Evolutionary conservation across 2,329 filamentous ascomycete species (phyloP).

Genomic region (Phaeosphaeriaceae sp.): DNA sequence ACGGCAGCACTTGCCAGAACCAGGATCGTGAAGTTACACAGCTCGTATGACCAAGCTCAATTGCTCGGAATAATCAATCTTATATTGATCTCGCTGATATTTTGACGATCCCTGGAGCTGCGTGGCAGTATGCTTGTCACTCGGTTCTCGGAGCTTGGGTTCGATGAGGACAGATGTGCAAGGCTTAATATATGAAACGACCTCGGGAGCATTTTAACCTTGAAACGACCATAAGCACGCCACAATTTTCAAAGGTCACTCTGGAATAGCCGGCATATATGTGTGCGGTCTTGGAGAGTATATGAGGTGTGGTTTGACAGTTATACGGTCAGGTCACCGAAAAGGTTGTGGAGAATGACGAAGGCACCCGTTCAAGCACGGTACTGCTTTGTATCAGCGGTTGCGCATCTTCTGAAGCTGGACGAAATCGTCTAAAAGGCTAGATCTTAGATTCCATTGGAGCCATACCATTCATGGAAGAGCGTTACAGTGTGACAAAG

Average conservation of each 20-base stretch:
- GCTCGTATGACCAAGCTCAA: slow-evolving; percentile 1
- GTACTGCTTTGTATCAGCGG: no score
- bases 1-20: neutral
- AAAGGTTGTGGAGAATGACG: neutral
- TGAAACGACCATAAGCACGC: slow-evolving; percentile 16
- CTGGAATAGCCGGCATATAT: slow-evolving; percentile 10
- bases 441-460: no score
- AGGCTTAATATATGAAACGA: slow-evolving; percentile 21
- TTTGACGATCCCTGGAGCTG: slow-evolving; percentile 9
- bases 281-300: neutral
- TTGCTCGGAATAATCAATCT: slow-evolving; percentile 11
- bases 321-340: slow-evolving; percentile 26
- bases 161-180: slow-evolving; percentile 18
- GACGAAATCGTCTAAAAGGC: no score
- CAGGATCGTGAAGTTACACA: neutral
- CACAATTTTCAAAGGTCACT: slow-evolving; percentile 14
- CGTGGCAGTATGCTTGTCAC: slow-evolving; percentile 11
- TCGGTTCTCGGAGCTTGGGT: neutral
- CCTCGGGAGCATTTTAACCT: slow-evolving; percentile 29
- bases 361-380: neutral
- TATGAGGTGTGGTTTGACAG: slow-evolving; percentile 5
- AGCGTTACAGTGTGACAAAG: no score
- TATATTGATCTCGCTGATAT: slow-evolving; percentile 16
- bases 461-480: no score
- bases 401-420: no score